phyloP scores from a whole-genome alignment of 2,329 filamentous ascomycete genomes.

The Dichotomopilus funicola region DNA sequence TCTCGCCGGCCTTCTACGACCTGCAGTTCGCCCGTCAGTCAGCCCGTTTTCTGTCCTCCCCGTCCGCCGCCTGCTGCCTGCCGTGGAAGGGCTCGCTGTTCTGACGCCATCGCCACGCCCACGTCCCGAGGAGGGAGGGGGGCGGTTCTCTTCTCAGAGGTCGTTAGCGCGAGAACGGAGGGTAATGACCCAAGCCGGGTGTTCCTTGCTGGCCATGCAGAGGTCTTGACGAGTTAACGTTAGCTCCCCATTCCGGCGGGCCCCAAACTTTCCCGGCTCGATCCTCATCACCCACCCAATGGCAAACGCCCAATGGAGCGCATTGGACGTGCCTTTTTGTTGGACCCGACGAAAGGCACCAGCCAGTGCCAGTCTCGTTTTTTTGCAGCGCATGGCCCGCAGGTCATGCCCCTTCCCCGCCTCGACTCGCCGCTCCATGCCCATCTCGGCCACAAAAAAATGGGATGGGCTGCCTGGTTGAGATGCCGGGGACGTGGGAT shows the following conservation, averaged over 20 bases:
- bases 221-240: conserved; percentile 12
- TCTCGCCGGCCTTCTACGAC: neutral
- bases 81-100: conserved; percentile 1
- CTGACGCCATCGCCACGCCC: conserved; percentile 13
- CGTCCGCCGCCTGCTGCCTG: neutral
- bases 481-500: conserved; percentile 5
- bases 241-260: conserved; percentile 17
- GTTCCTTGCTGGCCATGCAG: conserved; percentile 18
- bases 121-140: neutral
- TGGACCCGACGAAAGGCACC: conserved; percentile 13
- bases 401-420: conserved; percentile 27
- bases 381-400: conserved; percentile 9
- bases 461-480: neutral
- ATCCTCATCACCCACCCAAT: conserved; percentile 18
- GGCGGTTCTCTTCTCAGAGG: conserved; percentile 6
- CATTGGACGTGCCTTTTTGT: conserved; percentile 6
- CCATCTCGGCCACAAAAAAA: conserved; percentile 3
- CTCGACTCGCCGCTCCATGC: conserved; percentile 9
- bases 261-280: conserved; percentile 14
- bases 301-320: conserved; percentile 8
- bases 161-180: conserved; percentile 2
- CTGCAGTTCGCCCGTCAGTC: neutral
- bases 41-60: neutral
- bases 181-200: conserved; percentile 4
- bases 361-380: too few relatives aligned